Conservation (phyloP, 192 early-diverging fungal species). For the Mortierella alpina region DNA sequence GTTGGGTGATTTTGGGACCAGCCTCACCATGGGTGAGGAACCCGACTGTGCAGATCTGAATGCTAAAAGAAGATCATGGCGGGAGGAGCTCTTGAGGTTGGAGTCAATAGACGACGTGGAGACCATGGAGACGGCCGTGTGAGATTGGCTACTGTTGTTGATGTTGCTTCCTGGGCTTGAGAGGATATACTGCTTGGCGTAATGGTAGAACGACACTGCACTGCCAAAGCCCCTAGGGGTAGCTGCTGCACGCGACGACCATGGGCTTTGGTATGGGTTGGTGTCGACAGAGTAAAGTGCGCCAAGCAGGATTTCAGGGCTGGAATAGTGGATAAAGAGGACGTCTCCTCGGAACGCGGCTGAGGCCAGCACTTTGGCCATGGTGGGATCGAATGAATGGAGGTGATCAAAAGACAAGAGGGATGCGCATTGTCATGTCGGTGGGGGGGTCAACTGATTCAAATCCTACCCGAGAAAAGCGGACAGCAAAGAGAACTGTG, state of each 20-base stretch:
- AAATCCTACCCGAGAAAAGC: no score
- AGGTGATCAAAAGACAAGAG: not conserved
- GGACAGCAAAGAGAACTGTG: no score
- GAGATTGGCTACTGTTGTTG: not conserved
- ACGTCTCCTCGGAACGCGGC: slow-evolving; percentile 7
- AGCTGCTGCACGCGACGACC: no score
- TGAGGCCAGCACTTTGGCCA: not conserved
- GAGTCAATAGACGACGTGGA: not conserved
- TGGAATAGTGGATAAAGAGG: slow-evolving; percentile 16
- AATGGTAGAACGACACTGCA: no score
- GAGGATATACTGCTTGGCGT: no score
- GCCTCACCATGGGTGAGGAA: not conserved
- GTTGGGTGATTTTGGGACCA: not conserved
- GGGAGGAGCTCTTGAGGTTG: not conserved
- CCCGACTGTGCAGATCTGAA: not conserved
- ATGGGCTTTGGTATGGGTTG: not conserved
- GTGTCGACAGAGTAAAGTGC: not conserved
- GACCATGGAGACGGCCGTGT: not conserved
- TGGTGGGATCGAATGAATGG: not conserved
- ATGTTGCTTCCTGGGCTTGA: not conserved
- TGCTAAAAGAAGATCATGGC: not conserved
- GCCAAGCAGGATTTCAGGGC: not conserved
- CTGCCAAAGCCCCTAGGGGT: no score
- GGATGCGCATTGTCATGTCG: not conserved
- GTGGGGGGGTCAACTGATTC: no score